phyloP scores from a whole-genome alignment of 768 basidiomycete genomes.

The Podaxis sp. region DNA sequence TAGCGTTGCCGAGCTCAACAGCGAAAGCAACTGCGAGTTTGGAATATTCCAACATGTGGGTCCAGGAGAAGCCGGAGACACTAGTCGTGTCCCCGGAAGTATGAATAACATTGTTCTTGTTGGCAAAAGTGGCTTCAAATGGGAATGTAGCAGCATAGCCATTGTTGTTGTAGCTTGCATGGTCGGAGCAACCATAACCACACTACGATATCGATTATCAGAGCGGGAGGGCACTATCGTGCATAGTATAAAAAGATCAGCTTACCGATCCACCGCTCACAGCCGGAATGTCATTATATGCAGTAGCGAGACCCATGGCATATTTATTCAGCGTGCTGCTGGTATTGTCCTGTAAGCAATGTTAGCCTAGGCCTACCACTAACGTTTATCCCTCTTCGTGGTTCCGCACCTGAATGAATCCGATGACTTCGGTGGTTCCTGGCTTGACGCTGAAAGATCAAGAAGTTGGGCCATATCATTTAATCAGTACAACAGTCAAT shows the following conservation, averaged over 20 bases:
- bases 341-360: slow-evolving; percentile 28
- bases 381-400: background rate
- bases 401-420: slow-evolving; percentile 26
- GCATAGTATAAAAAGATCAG: background rate
- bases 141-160: slow-evolving; percentile 44
- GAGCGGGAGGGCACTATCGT: background rate
- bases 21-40: slow-evolving; percentile 58
- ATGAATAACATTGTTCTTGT: slow-evolving; percentile 26
- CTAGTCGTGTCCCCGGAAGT: slow-evolving; percentile 30
- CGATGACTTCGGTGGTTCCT: slow-evolving; percentile 39
- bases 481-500: background rate
- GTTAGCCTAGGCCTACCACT: slow-evolving; percentile 20
- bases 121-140: slow-evolving; percentile 28
- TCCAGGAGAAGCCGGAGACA: slow-evolving; percentile 37
- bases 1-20: slow-evolving; percentile 38
- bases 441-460: slow-evolving; percentile 37
- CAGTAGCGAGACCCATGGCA: slow-evolving; percentile 37
- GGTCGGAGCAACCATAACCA: slow-evolving; percentile 30
- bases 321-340: slow-evolving; percentile 38
- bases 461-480: slow-evolving; percentile 12
- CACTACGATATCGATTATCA: slow-evolving; percentile 18
- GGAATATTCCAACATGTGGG: slow-evolving; percentile 52
- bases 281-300: slow-evolving; percentile 41
- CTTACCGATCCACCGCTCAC: slow-evolving; percentile 29
- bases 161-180: slow-evolving; percentile 37